Percentiles rank a stretch among this genome's conserved stretches.
Conservation (phyloP, 495 filamentous ascomycete genomes). For the Bacidia rubella region DNA sequence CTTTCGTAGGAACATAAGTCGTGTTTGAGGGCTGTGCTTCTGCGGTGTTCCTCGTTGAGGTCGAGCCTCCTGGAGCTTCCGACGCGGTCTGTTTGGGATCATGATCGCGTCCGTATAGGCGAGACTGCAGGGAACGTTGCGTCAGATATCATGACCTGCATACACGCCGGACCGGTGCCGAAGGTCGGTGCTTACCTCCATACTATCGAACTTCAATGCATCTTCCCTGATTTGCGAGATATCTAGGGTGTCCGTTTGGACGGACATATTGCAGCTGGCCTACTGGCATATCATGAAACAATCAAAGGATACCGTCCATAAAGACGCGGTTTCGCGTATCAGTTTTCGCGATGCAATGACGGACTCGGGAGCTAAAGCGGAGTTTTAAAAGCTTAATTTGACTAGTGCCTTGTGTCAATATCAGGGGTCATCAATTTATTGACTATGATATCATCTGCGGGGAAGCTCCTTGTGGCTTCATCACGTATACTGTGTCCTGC, state of each 20-base stretch:
- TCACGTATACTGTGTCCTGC: background rate
- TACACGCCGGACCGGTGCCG: constrained; percentile 11
- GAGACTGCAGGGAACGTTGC: constrained; percentile 13
- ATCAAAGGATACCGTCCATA: background rate
- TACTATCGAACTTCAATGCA: constrained; percentile 25
- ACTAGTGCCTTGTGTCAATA: no score
- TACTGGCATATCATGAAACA: background rate
- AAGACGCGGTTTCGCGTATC: no score
- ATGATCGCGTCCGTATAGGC: background rate
- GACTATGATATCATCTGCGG: no score
- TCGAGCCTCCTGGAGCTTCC: background rate
- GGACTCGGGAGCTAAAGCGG: no score
- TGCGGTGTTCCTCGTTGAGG: background rate
- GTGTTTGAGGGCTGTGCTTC: background rate
- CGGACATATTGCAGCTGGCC: constrained; percentile 26
- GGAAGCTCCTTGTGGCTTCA: no score
- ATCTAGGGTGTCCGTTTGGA: constrained; percentile 35
- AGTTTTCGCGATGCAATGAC: no score
- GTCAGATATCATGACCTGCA: constrained; percentile 15
- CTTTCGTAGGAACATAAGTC: background rate
- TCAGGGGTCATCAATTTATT: no score
- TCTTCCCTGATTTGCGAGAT: constrained; percentile 36
- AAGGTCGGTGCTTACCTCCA: constrained; percentile 7
- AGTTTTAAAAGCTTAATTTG: no score
- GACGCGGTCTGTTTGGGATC: background rate